These are phyloP conservation scores for Calendula officinalis DNA, from an alignment of 129 eudicot species.

Conservation along the genomic window DNA sequence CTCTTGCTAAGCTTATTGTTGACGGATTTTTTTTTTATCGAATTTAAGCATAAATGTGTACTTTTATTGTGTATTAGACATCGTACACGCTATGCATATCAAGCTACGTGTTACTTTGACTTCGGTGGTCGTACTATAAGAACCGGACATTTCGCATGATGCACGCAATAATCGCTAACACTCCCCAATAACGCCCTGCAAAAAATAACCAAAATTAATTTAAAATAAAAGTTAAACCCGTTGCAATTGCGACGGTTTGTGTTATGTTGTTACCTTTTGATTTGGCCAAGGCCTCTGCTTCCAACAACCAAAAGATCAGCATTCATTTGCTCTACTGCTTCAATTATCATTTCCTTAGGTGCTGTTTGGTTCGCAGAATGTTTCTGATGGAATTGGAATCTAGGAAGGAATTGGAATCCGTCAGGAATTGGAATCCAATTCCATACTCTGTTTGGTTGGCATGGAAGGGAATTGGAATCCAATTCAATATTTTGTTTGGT, in stretches of 20 bases:
- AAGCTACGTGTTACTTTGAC: constrained; percentile 9
- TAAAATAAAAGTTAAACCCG: not conserved
- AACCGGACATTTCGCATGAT: constrained; percentile 52
- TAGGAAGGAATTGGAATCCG: too few relatives aligned
- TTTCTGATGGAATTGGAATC: too few relatives aligned
- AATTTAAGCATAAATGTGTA: not conserved
- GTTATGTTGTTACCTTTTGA: constrained; percentile 38
- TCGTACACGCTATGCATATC: not conserved
- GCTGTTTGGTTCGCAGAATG: too few relatives aligned
- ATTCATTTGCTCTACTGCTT: constrained; percentile 34
- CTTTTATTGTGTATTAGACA: not conserved
- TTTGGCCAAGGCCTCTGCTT: constrained; percentile 43
- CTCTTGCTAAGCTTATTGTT: not conserved
- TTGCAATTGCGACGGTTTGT: not conserved
- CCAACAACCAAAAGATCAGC: constrained; percentile 41
- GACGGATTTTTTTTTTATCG: not conserved
- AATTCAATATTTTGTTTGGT: too few relatives aligned
- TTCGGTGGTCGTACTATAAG: constrained; percentile 34
- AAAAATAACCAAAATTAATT: not conserved
- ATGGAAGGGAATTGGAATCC: too few relatives aligned
- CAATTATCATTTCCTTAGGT: constrained; percentile 47
- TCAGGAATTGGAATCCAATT: too few relatives aligned
- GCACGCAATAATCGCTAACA: constrained; percentile 58
- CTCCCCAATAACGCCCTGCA: constrained; percentile 69
- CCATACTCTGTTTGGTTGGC: too few relatives aligned